phyloP scores from a whole-genome alignment of 1,284 basidiomycete species.

The Cutaneotrichosporon sp. region DNA sequence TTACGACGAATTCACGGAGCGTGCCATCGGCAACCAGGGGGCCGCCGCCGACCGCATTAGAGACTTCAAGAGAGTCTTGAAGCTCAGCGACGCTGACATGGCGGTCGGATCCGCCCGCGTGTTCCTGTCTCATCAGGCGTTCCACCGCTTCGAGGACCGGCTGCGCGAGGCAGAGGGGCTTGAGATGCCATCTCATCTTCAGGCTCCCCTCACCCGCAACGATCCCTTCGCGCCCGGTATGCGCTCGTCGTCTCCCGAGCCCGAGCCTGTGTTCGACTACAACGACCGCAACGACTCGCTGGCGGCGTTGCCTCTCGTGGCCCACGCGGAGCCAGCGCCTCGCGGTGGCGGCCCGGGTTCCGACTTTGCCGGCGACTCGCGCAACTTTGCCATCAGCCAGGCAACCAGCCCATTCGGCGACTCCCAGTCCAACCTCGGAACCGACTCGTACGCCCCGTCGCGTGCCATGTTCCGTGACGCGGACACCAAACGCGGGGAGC shows the following conservation, averaged over 20 bases:
- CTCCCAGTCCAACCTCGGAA: conserved; percentile 73
- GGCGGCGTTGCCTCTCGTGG: conserved; percentile 66
- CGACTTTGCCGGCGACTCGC: conserved; percentile 72
- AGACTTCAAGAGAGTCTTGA: conserved; percentile 63
- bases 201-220: conserved; percentile 5
- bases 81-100: conserved; percentile 69
- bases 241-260: conserved; percentile 55
- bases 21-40: conserved; percentile 52
- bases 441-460: conserved; percentile 88
- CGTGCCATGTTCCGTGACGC: conserved; percentile 90
- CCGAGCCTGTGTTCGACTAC: conserved; percentile 25
- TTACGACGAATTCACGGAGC: conserved; percentile 58
- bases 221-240: conserved; percentile 63
- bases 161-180: conserved; percentile 79
- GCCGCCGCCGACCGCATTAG: conserved; percentile 49
- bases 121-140: conserved; percentile 83
- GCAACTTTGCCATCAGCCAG: conserved; percentile 62
- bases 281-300: conserved; percentile 44
- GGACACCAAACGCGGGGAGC: conserved; percentile 68
- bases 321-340: conserved; percentile 74
- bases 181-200: conserved; percentile 58
- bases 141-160: conserved; percentile 87
- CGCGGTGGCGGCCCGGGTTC: conserved; percentile 50
- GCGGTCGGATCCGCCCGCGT: conserved; percentile 82
- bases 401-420: conserved; percentile 71